Conservation (phyloP, 208 protist genomes). For the Novymonas esmeraldas region DNA sequence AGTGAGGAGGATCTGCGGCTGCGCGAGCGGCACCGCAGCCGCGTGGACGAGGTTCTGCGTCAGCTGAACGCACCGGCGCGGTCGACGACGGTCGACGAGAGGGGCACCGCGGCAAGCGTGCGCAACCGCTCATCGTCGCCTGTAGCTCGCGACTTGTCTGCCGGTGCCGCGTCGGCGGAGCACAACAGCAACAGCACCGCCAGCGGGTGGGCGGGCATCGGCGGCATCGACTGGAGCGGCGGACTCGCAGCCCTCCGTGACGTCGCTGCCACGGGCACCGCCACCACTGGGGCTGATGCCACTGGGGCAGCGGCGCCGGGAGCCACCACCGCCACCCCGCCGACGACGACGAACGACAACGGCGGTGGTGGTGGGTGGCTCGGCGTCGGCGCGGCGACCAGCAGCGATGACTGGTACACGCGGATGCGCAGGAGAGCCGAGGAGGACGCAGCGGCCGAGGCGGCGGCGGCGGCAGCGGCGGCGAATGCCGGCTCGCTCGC, state of each 20-base stretch:
- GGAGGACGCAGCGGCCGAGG: slow-evolving; percentile 34
- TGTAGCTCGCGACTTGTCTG: not conserved
- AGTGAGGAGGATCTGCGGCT: slow-evolving; percentile 11
- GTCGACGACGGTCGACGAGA: slow-evolving; percentile 14
- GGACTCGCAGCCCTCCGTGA: slow-evolving; percentile 16
- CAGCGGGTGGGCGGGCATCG: slow-evolving; percentile 20
- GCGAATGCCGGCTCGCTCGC: not conserved
- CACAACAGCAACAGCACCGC: slow-evolving; percentile 14
- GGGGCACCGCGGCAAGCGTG: not conserved
- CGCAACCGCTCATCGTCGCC: slow-evolving; percentile 12
- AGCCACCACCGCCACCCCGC: not conserved
- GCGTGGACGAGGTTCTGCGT: slow-evolving; percentile 30
- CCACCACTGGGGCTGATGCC: not conserved
- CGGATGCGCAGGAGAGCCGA: slow-evolving; percentile 51
- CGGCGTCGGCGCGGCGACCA: slow-evolving; percentile 39
- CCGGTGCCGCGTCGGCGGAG: slow-evolving; percentile 12
- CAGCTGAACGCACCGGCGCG: slow-evolving; percentile 17
- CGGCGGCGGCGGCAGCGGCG: not conserved
- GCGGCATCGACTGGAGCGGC: slow-evolving; percentile 13
- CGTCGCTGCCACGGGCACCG: too few relatives aligned
- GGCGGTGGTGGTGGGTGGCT: slow-evolving; percentile 33
- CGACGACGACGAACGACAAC: slow-evolving; percentile 6
- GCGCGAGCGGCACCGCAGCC: slow-evolving; percentile 28
- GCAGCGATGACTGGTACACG: slow-evolving; percentile 67
- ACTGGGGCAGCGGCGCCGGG: not conserved